Percentiles rank a stretch among this genome's conserved stretches.
Conservation (phyloP, 2,329 filamentous ascomycete species). For the Neodidymelliopsis sp. region DNA sequence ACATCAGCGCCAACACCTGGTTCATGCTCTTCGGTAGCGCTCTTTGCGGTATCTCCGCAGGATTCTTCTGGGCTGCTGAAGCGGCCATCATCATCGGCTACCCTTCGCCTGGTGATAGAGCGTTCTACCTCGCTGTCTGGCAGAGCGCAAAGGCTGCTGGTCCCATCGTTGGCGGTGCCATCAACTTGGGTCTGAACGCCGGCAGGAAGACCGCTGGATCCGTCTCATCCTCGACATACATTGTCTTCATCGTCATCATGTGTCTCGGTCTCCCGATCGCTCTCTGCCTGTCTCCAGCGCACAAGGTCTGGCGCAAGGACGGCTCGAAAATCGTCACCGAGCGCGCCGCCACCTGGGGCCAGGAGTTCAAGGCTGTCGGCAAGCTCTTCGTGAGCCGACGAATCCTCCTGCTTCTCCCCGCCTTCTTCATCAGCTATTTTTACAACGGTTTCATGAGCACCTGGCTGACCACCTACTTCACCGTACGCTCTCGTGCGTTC, state of each 20-base stretch:
- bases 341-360: slow-evolving; percentile 32
- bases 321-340: slow-evolving; percentile 45
- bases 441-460: slow-evolving; percentile 49
- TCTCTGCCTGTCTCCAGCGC: slow-evolving; percentile 54
- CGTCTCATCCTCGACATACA: slow-evolving; percentile 52
- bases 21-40: slow-evolving; percentile 51
- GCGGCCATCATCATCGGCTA: slow-evolving; percentile 54
- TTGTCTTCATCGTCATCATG: slow-evolving; percentile 58
- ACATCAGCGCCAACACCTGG: slow-evolving; percentile 49
- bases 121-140: slow-evolving; percentile 48
- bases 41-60: slow-evolving; percentile 50
- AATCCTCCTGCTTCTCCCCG: slow-evolving; percentile 43
- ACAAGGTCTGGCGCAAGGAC: slow-evolving; percentile 55
- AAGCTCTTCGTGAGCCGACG: slow-evolving; percentile 40
- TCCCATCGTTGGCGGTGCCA: slow-evolving; percentile 59
- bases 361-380: slow-evolving; percentile 42
- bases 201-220: slow-evolving; percentile 48
- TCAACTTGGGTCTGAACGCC: slow-evolving; percentile 59
- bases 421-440: slow-evolving; percentile 50
- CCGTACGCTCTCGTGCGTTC: slow-evolving; percentile 45
- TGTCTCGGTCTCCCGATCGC: slow-evolving; percentile 55
- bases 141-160: slow-evolving; percentile 46
- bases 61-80: slow-evolving; percentile 55
- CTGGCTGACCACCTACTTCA: slow-evolving; percentile 47
- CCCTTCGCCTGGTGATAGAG: slow-evolving; percentile 47